Evolutionary conservation across 169 alveolate species (phyloP).

Genomic region (Prorocentrum cordatum): DNA sequence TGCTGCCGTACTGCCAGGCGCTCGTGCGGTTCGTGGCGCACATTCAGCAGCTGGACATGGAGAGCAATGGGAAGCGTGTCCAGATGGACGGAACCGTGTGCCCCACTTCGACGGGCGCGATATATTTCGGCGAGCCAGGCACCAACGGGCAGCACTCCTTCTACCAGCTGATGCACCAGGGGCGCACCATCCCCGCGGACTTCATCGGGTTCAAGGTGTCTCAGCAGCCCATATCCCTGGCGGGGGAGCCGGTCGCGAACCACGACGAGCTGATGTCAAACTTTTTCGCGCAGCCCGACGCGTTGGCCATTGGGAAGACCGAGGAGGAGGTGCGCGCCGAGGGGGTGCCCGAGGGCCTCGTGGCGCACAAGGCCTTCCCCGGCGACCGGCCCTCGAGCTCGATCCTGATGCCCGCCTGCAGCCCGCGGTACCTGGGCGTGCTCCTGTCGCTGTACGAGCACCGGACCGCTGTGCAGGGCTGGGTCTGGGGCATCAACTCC

Average conservation of each 20-base stretch:
- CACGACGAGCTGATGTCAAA: slow-evolving; percentile 97
- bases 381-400: slow-evolving; percentile 97
- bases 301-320: slow-evolving; percentile 94
- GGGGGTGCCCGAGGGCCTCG: too few relatives aligned
- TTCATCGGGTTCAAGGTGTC: slow-evolving; percentile 92
- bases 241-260: slow-evolving; percentile 74
- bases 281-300: slow-evolving; percentile 98
- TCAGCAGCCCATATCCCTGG: slow-evolving; percentile 81
- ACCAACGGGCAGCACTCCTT: slow-evolving; percentile 97
- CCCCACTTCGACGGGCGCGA: slow-evolving; percentile 87
- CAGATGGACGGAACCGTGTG: not conserved
- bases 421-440: slow-evolving; percentile 89
- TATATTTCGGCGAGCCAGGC: slow-evolving; percentile 99
- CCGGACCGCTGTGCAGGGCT: slow-evolving; percentile 95
- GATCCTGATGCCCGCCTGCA: too few relatives aligned
- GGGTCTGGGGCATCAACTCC: slow-evolving; percentile 90
- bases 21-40: slow-evolving; percentile 83
- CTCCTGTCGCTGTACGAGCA: slow-evolving; percentile 95
- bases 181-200: slow-evolving; percentile 88
- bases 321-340: slow-evolving; percentile 75
- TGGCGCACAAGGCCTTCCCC: slow-evolving; percentile 86
- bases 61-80: slow-evolving; percentile 86
- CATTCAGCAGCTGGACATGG: slow-evolving; percentile 97
- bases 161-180: slow-evolving; percentile 94
- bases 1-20: slow-evolving; percentile 94